Percentiles rank a stretch among this genome's conserved stretches.
Conservation (phyloP, 2,329 filamentous ascomycete genomes). For the Madurella mycetomatis region DNA sequence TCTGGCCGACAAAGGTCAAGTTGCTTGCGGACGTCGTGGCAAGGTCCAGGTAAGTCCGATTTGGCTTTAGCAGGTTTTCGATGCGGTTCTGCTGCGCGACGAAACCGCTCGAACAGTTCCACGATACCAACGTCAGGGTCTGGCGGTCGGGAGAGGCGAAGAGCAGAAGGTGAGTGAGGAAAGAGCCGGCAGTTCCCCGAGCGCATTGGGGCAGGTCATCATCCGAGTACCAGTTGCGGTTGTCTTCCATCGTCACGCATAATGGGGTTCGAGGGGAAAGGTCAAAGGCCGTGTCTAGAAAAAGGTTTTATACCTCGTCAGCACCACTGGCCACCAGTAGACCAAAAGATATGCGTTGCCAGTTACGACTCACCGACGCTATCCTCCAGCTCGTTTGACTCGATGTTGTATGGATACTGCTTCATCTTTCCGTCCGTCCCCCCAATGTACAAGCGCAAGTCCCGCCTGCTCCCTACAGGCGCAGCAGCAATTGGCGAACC, state of each 20-base stretch:
- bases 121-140: constrained; percentile 6
- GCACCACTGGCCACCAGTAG: not conserved
- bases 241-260: constrained; percentile 10
- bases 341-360: not conserved
- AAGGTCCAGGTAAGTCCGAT: constrained; percentile 9
- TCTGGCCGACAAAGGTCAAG: constrained; percentile 7
- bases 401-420: constrained; percentile 7
- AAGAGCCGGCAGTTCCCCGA: not conserved
- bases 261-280: constrained; percentile 6
- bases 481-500: constrained; percentile 12
- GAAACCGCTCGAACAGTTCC: constrained; percentile 16
- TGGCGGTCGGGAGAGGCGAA: constrained; percentile 9
- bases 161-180: constrained; percentile 10
- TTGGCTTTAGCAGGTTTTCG: constrained; percentile 5
- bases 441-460: constrained; percentile 11
- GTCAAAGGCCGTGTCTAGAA: not conserved
- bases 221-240: constrained; percentile 6
- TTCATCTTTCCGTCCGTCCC: constrained; percentile 6
- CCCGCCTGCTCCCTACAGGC: constrained; percentile 3
- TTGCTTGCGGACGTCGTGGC: constrained; percentile 3
- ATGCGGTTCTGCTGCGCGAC: constrained; percentile 5
- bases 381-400: constrained; percentile 1
- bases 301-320: not conserved
- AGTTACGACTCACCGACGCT: not conserved
- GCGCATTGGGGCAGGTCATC: constrained; percentile 10